A percentile compares a stretch with the other conserved stretches of the same genome.
Conservation (phyloP, 1,284 basidiomycete species). For the Chalciporus piperatoides region DNA sequence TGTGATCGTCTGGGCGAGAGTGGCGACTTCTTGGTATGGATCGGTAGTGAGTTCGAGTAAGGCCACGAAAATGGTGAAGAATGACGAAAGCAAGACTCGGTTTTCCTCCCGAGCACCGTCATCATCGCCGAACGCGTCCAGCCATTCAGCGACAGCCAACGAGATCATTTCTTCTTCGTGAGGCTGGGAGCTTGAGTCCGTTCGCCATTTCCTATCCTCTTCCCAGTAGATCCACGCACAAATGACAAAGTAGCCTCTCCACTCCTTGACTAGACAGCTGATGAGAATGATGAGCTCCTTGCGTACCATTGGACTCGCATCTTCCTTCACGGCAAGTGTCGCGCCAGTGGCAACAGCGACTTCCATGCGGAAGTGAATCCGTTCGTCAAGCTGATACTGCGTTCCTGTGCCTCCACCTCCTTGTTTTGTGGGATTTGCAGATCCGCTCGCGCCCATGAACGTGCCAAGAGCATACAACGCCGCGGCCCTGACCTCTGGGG, state of each 20-base stretch:
- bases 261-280: slow-evolving; percentile 92
- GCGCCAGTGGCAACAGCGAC: slow-evolving; percentile 75
- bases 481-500: slow-evolving; percentile 90
- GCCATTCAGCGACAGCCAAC: slow-evolving; percentile 76
- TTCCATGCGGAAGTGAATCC: slow-evolving; percentile 76
- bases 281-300: slow-evolving; percentile 93
- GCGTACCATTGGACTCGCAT: slow-evolving; percentile 94
- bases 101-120: slow-evolving; percentile 72
- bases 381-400: slow-evolving; percentile 78
- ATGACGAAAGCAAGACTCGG: slow-evolving; percentile 80
- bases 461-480: slow-evolving; percentile 92
- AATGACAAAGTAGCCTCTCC: slow-evolving; percentile 93
- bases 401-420: slow-evolving; percentile 87
- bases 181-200: slow-evolving; percentile 30
- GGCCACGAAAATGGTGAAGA: slow-evolving; percentile 90
- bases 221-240: slow-evolving; percentile 97
- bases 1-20: slow-evolving; percentile 85
- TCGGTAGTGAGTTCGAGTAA: slow-evolving; percentile 92
- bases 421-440: slow-evolving; percentile 57
- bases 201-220: slow-evolving; percentile 65
- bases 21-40: slow-evolving; percentile 89
- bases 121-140: slow-evolving; percentile 63
- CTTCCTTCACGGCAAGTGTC: slow-evolving; percentile 81
- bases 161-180: slow-evolving; percentile 65
- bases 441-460: slow-evolving; percentile 87